Conservation (phyloP, 371 early-diverging fungal genomes). For the Actinomucor elegans region DNA sequence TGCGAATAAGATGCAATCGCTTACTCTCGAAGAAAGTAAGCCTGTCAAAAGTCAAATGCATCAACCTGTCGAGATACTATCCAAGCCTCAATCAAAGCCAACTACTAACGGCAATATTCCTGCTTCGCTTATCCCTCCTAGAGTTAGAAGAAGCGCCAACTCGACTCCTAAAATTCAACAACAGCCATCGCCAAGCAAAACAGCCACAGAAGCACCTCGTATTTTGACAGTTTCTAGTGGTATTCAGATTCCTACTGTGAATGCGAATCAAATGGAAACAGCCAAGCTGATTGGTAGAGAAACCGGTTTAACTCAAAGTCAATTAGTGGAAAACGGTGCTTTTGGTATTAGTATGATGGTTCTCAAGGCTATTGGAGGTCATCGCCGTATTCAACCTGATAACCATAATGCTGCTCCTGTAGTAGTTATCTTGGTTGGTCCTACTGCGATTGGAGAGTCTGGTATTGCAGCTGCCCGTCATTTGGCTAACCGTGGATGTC, state of each 20-base stretch:
- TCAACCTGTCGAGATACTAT: neutral
- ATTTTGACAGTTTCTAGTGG: constrained; percentile 56
- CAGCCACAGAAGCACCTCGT: neutral
- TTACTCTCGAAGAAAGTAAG: neutral
- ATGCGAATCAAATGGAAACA: constrained; percentile 60
- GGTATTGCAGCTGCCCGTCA: constrained; percentile 77
- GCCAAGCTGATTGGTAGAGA: constrained; percentile 57
- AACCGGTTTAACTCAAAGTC: constrained; percentile 68
- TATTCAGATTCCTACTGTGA: constrained; percentile 54
- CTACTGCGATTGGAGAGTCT: constrained; percentile 74
- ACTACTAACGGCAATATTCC: constrained; percentile 10
- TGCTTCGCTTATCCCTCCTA: constrained; percentile 30
- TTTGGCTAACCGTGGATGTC: constrained; percentile 75
- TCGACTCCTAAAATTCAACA: neutral
- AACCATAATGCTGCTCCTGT: constrained; percentile 76
- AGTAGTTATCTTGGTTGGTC: constrained; percentile 74
- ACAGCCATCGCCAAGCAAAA: neutral
- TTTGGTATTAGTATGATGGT: constrained; percentile 73
- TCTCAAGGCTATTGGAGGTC: constrained; percentile 71
- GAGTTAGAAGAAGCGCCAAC: constrained; percentile 16
- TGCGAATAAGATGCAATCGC: neutral
- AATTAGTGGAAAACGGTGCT: constrained; percentile 83
- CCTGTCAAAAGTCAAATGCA: neutral
- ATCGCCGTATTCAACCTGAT: constrained; percentile 67
- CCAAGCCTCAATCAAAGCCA: neutral